phyloP scores from a whole-genome alignment of 1,284 basidiomycete species.

The Marasmius fiardii region DNA sequence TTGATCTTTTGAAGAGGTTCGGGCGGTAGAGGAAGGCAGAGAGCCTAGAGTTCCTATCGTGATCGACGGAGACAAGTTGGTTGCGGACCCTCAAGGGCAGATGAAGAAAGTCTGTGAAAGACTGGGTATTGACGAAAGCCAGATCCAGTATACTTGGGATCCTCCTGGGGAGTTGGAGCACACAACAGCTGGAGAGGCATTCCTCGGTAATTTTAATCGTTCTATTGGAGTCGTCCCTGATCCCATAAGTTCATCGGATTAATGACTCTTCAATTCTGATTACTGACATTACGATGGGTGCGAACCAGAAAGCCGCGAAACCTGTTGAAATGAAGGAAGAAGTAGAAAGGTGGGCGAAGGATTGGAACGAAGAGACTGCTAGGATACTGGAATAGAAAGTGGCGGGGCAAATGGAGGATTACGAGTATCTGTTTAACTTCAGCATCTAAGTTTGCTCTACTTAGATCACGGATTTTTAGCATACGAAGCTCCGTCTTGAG shows the following conservation, averaged over 20 bases:
- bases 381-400: not conserved
- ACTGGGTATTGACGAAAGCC: not conserved
- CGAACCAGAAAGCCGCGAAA: not conserved
- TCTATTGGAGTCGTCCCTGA: not conserved
- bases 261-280: not conserved
- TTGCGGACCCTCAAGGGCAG: not conserved
- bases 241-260: not conserved
- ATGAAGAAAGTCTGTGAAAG: not conserved
- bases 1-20: not conserved
- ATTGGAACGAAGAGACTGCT: not conserved
- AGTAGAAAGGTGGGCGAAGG: not conserved
- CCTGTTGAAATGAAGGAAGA: not conserved
- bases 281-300: too few species aligned
- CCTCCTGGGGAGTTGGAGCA: not conserved
- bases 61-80: constrained; percentile 8
- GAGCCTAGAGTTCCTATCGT: constrained; percentile 2
- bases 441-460: not conserved
- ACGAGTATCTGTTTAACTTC: not conserved
- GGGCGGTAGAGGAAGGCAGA: not conserved
- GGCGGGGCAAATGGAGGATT: not conserved
- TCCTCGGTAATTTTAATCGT: not conserved
- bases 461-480: too few species aligned
- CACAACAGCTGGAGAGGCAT: not conserved
- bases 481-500: too few species aligned
- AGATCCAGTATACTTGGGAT: not conserved